Evolutionary conservation across 768 basidiomycete genomes (phyloP), one percentile per base, ranked within the genome.

Genomic region (Artomyces pyxidatus): DNA sequence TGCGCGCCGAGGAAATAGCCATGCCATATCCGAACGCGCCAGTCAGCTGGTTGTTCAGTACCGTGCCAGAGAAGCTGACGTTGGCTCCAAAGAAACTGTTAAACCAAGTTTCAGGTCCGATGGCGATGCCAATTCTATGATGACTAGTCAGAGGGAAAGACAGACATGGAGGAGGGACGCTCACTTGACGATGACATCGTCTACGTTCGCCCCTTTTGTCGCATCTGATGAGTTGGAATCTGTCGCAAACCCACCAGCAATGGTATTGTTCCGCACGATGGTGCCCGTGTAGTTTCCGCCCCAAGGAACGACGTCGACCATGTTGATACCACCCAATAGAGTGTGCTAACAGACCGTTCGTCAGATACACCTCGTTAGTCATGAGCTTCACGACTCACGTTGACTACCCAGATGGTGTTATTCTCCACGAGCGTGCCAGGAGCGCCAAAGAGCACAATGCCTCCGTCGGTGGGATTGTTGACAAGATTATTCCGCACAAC

Each of bases 81-180:
- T 81, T 80, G 48, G 74, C 76, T 49, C 71, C 71, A 54, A 71
- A 84, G 45, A 63, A 59, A 54, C 74, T 65, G 3, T 80, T 82
- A 50, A 87, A 88, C 87, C 87, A 89, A 14, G 78, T 80, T 10
- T 76, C 76, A 8, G 88, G 84, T 8, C 88, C 87, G 14, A 88
- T 74, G 25, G 85, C 87, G 42, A 89, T 81, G n/a, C 82, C 87
- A 58, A 89, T 80, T 62, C 86, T 88, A 42, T 16, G 16, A 9
- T 8, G 23, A 23, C 17, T 32, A 19, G 41, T 50, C 27, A 57
- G 48, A 38, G 17, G 28, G 10, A 14, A 44, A 38, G 49, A 41
- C 25, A 32, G 6, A 14, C 30, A 25, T n/a, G 39, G 11, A 43
- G 23, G 37, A 30, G 43, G 38, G 41, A 16, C 11, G 62, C 80